phyloP scores from a whole-genome alignment of 2,329 filamentous ascomycete species.

The Trichoderma sp. region DNA sequence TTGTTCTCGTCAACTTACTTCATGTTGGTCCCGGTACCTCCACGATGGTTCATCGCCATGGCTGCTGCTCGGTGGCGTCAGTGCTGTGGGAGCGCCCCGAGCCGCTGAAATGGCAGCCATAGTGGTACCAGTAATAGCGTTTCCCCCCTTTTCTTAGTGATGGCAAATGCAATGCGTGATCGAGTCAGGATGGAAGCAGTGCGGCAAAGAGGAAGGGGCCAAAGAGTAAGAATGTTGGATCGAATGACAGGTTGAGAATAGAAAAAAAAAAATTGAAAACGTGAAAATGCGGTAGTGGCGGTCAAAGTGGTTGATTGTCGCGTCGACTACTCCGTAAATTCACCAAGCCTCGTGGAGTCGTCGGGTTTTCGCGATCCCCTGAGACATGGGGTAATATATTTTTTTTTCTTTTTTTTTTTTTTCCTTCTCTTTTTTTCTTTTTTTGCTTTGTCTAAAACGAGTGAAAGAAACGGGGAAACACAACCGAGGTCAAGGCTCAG shows the following conservation, averaged over 20 bases:
- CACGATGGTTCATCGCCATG: slow-evolving; percentile 48
- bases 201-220: not conserved
- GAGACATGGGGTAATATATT: slow-evolving; percentile 15
- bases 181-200: not conserved
- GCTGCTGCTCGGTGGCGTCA: slow-evolving; percentile 49
- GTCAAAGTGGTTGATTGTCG: not conserved
- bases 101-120: slow-evolving; percentile 55
- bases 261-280: slow-evolving; percentile 2
- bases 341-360: slow-evolving; percentile 14
- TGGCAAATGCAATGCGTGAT: not conserved
- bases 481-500: not conserved
- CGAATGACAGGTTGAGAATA: slow-evolving; percentile 1
- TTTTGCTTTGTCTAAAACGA: not conserved
- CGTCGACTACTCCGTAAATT: not conserved
- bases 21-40: slow-evolving; percentile 32
- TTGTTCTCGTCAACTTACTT: not conserved
- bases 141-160: slow-evolving; percentile 20
- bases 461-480: slow-evolving; percentile 3
- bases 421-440: not conserved
- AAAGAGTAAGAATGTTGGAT: not conserved
- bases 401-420: not conserved
- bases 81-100: slow-evolving; percentile 45
- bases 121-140: slow-evolving; percentile 30
- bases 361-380: slow-evolving; percentile 17
- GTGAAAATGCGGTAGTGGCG: not conserved